phyloP scores from a whole-genome alignment of 2,329 filamentous ascomycete species.

The Cordyceps tenuipes region DNA sequence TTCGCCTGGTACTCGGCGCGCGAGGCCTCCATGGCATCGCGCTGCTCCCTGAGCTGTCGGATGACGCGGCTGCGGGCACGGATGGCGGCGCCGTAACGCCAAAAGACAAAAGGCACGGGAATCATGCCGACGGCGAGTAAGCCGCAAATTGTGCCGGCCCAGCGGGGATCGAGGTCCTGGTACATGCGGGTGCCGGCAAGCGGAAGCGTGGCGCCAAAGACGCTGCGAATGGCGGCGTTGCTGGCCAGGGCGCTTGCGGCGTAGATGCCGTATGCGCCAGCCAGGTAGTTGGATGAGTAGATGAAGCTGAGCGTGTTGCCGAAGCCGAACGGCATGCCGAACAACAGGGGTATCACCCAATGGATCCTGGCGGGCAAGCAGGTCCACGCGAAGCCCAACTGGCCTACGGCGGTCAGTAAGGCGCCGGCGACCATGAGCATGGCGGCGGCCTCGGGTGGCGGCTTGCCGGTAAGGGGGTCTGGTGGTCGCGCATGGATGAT shows the following conservation, averaged over 20 bases:
- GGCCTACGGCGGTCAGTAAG: conserved; percentile 64
- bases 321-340: conserved; percentile 69
- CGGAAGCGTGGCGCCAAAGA: conserved; percentile 13
- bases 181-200: conserved; percentile 56
- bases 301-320: conserved; percentile 77
- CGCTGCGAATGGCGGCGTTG: conserved; percentile 45
- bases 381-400: conserved; percentile 85
- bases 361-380: conserved; percentile 68
- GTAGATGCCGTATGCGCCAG: conserved; percentile 71
- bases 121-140: conserved; percentile 65
- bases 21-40: conserved; percentile 27
- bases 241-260: conserved; percentile 73
- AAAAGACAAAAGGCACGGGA: conserved; percentile 75
- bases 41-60: conserved; percentile 36
- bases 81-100: conserved; percentile 49
- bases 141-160: conserved; percentile 70
- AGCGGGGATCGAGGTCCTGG: conserved; percentile 58
- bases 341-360: conserved; percentile 72
- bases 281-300: conserved; percentile 72
- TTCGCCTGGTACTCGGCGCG: conserved; percentile 23
- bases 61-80: conserved; percentile 42
- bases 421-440: conserved; percentile 72
- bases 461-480: conserved; percentile 66
- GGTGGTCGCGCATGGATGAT: conserved; percentile 69
- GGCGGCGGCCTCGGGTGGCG: conserved; percentile 72